Base-by-base conservation (phyloP, 2,329 filamentous ascomycete species). In the Alternaria metachromatica region DNA sequence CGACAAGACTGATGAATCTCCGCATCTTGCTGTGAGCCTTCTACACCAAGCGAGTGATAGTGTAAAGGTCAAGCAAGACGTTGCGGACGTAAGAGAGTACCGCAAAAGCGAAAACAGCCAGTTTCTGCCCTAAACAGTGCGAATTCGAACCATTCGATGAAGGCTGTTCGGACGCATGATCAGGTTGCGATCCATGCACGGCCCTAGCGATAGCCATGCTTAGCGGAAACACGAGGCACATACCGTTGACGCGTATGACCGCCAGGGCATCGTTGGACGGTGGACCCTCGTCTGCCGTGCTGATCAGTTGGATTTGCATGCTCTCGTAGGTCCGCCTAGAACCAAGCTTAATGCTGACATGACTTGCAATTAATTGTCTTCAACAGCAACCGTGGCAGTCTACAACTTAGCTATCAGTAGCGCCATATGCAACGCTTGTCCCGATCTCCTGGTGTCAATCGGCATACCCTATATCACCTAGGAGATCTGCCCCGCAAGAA, bases 151-250 rank as follows among this genome's bases (percentile, higher is more conserved):
- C 49, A 41, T 53, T 53, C 46, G 51, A 67, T 58, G 37, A 55
- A 63, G 49, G 58, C 33, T 49, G 59, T 41, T 58, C 25, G 18
- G 23, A 50, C 54, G 55, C 53, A 61, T 60, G 54, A 60, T 62
- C 64, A 72, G 72, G n/a, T 62, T 51, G 60, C 64, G 66, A 68
- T 63, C 73, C 72, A 68, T 75, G 72, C 70, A 66, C 62, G 54
- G 68, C 62, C 48, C 59, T 61, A 46, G 33, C 64, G 60, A 65
- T 65, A 62, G 63, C 15, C n/a, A 58, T 44, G 55, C 44, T 50
- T 72, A 61, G 58, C 58, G 62, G 55, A 62, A 60, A 58, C 62
- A 63, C 65, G 68, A 55, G 64, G 67, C 57, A 62, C 58, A 30
- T 55, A 57, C 72, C 67, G 72, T 74, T 23, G 64, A 66, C 45